Evolutionary conservation across 1,284 basidiomycete genomes (phyloP).

Genomic region (Cystobasidium slooffiae): DNA sequence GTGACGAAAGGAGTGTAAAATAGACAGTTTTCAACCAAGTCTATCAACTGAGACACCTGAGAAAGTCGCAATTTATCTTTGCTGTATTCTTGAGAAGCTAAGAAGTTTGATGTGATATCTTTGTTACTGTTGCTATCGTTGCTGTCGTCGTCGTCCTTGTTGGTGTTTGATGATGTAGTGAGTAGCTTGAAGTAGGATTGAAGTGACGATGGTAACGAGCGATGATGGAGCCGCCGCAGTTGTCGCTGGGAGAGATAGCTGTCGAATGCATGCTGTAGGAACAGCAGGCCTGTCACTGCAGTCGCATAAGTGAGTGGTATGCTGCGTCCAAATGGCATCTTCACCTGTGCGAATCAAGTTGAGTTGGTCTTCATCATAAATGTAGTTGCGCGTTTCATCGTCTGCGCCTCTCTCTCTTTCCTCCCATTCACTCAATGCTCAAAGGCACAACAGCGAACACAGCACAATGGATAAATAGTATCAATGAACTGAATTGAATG

Average conservation of each 20-base stretch:
- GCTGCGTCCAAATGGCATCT: constrained; percentile 1
- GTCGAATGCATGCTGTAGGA: constrained; percentile 37
- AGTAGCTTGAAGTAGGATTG: constrained; percentile 48
- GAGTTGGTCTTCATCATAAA: constrained; percentile 12
- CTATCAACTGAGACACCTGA: constrained; percentile 72
- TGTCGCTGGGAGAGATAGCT: constrained; percentile 25
- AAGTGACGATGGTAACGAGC: constrained; percentile 45
- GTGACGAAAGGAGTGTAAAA: constrained; percentile 57
- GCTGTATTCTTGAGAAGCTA: constrained; percentile 89
- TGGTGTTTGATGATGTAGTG: not conserved
- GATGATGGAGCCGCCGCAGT: constrained; percentile 24
- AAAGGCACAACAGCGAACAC: too few species aligned
- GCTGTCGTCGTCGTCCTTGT: too few species aligned
- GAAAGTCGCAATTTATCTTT: constrained; percentile 88
- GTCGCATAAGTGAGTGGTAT: constrained; percentile 17
- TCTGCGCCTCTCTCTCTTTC: not conserved
- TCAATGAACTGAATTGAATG: not conserved
- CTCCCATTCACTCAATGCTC: not conserved
- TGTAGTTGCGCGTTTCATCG: not conserved
- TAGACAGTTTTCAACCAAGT: constrained; percentile 71
- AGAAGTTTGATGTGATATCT: constrained; percentile 75
- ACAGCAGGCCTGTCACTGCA: constrained; percentile 19
- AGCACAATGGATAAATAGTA: too few species aligned
- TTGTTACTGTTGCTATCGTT: not conserved
- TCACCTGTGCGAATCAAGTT: too few species aligned